Conservation (phyloP, 305 asterid species). For the Petunia hybrid region DNA sequence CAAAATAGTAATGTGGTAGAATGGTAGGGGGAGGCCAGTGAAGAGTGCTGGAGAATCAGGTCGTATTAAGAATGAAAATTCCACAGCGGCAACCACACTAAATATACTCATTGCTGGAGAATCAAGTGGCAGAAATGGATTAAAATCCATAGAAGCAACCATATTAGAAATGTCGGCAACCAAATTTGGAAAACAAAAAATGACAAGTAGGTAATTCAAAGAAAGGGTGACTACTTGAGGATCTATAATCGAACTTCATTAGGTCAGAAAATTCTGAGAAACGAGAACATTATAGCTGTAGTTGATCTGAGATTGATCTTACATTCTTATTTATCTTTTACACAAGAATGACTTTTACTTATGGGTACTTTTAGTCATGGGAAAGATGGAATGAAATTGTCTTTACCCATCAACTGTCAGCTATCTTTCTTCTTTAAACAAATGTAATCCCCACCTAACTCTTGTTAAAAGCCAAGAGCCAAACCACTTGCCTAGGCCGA, state of each 20-base stretch:
- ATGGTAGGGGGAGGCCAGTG: not conserved
- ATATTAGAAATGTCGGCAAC: not conserved
- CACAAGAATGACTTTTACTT: not conserved
- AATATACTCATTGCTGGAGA: not conserved
- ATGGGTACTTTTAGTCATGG: not conserved
- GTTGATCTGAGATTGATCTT: slow-evolving; percentile 8
- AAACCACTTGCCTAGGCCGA: not conserved
- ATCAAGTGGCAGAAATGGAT: not conserved
- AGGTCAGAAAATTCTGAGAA: not conserved
- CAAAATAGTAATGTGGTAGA: not conserved
- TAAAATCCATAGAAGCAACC: not conserved
- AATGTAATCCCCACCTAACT: not conserved
- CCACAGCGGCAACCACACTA: not conserved
- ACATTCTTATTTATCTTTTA: not conserved
- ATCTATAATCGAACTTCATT: not conserved
- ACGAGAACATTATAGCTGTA: not conserved
- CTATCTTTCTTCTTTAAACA: not conserved
- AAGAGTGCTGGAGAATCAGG: slow-evolving; percentile 14
- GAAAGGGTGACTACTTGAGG: not conserved
- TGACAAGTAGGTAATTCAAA: too few species aligned
- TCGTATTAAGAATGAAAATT: not conserved
- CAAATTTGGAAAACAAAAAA: not conserved
- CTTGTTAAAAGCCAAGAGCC: not conserved
- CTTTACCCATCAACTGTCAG: not conserved
- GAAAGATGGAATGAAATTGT: not conserved